Evolutionary conservation across 2,329 filamentous ascomycete species (phyloP).

Genomic region (Scedosporium apiospermum): DNA sequence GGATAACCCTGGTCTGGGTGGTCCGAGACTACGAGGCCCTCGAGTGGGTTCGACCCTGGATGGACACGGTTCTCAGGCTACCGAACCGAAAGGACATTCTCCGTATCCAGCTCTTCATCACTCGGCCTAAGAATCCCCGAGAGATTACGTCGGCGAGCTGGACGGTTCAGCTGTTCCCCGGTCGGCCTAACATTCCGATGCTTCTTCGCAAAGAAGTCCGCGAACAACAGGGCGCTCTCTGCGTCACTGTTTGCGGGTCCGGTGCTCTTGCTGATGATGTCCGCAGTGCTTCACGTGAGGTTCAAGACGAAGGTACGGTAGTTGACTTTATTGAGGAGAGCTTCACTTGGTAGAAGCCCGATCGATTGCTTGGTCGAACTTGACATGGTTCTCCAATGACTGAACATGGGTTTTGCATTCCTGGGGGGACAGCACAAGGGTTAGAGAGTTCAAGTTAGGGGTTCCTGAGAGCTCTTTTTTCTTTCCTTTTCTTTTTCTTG

Average conservation of each 20-base stretch:
- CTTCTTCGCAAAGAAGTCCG: constrained; percentile 75
- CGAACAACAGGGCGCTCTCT: constrained; percentile 79
- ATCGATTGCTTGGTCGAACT: too few relatives aligned
- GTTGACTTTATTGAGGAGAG: constrained; percentile 72
- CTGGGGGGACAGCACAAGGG: background rate
- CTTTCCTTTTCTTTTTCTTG: background rate
- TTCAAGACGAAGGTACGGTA: constrained; percentile 50
- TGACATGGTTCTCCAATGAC: too few relatives aligned
- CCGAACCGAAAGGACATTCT: constrained; percentile 74
- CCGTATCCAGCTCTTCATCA: constrained; percentile 82
- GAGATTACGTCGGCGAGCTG: constrained; percentile 68
- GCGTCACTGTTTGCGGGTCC: constrained; percentile 71
- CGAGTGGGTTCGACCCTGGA: constrained; percentile 88
- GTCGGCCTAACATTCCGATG: constrained; percentile 71
- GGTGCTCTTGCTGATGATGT: constrained; percentile 70
- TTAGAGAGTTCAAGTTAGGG: background rate
- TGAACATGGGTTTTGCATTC: too few relatives aligned
- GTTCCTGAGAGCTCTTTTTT: background rate
- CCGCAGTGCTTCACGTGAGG: constrained; percentile 53
- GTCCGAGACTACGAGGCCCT: constrained; percentile 82
- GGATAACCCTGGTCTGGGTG: constrained; percentile 82
- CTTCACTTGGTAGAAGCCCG: constrained; percentile 49
- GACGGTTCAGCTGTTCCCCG: constrained; percentile 86
- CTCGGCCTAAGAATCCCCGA: constrained; percentile 72
- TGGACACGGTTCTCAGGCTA: constrained; percentile 65